Evolutionary conservation across 2,329 filamentous ascomycete genomes (phyloP).

Genomic region (Aspergillus candidus): DNA sequence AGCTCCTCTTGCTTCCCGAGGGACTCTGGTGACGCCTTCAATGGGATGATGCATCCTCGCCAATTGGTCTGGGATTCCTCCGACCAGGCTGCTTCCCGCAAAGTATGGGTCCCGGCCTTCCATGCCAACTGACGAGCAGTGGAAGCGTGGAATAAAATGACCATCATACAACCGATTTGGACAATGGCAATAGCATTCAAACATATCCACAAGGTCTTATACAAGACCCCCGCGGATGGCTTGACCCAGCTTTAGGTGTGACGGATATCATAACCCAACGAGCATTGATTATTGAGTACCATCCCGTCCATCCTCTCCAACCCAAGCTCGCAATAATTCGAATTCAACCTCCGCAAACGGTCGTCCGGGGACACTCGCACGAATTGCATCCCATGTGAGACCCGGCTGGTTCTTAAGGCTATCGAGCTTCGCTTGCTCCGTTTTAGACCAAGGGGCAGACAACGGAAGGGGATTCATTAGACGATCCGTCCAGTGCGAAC

Average conservation of each 20-base stretch:
- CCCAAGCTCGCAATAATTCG: slow-evolving; percentile 29
- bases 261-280: too few relatives aligned
- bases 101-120: too few relatives aligned
- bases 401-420: slow-evolving; percentile 21
- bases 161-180: too few relatives aligned
- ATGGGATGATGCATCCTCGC: too few relatives aligned
- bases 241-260: not conserved
- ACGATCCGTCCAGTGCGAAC: slow-evolving; percentile 25
- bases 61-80: too few relatives aligned
- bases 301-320: slow-evolving; percentile 11
- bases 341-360: slow-evolving; percentile 28
- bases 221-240: not conserved
- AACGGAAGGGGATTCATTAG: slow-evolving; percentile 20
- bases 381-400: slow-evolving; percentile 28
- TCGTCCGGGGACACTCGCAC: slow-evolving; percentile 22
- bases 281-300: too few relatives aligned
- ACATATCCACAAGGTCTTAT: not conserved
- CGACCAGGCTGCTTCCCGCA: too few relatives aligned
- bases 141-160: too few relatives aligned
- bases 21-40: not conserved
- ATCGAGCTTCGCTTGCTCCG: slow-evolving; percentile 22
- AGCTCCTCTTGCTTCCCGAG: not conserved
- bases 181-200: too few relatives aligned
- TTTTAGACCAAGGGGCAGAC: slow-evolving; percentile 25
- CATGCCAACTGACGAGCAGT: too few relatives aligned